Percentiles rank a stretch among this genome's conserved stretches.
Evolutionary conservation across 495 filamentous ascomycete genomes (phyloP).

Genomic region (Tuber borchii): DNA sequence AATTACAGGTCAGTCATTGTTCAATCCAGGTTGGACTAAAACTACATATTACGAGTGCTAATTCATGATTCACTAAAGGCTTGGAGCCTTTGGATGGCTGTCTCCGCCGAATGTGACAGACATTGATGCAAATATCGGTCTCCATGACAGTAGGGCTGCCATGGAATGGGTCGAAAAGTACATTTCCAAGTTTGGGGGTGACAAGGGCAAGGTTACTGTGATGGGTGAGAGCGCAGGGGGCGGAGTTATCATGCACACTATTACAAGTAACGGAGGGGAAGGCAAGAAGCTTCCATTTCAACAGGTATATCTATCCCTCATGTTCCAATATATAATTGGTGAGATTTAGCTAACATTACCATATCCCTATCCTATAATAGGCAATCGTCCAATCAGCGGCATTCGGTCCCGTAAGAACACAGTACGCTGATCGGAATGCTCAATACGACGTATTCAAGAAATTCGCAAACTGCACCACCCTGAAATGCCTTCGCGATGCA

Average conservation of each 20-base stretch:
- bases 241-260: conserved; percentile 46
- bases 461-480: conserved; percentile 20
- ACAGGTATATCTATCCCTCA: conserved; percentile 17
- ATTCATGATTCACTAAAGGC: conserved; percentile 9
- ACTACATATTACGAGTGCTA: not conserved
- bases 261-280: conserved; percentile 32
- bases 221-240: conserved; percentile 65
- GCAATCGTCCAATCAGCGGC: conserved; percentile 33
- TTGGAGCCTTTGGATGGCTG: conserved; percentile 61
- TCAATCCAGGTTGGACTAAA: not conserved
- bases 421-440: not conserved
- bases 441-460: conserved; percentile 19
- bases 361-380: conserved; percentile 23
- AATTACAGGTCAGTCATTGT: conserved; percentile 53
- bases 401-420: conserved; percentile 8
- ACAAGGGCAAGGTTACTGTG: conserved; percentile 57
- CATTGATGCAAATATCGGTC: conserved; percentile 54
- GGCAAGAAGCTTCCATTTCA: conserved; percentile 25
- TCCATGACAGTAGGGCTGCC: conserved; percentile 62
- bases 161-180: conserved; percentile 66
- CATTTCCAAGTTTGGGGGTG: conserved; percentile 65
- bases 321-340: not conserved
- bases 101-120: conserved; percentile 46
- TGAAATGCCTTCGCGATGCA: conserved; percentile 28
- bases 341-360: not conserved